Evolutionary conservation across 345 rosid species (phyloP).

Genomic region (Citrus hindsii): DNA sequence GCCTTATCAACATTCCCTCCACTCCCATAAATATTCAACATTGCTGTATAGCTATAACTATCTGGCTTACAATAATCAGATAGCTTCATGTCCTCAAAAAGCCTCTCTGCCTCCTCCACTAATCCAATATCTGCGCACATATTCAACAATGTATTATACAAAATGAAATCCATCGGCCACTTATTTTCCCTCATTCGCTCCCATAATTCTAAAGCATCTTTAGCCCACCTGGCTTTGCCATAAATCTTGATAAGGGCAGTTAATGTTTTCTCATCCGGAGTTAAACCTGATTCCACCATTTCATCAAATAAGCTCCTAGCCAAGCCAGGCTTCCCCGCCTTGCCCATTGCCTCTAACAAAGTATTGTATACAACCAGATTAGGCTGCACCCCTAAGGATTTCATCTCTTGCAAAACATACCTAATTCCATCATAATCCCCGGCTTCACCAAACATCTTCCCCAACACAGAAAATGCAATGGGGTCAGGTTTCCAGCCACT

Average conservation of each 20-base stretch:
- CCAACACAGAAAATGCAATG: slow-evolving; percentile 73
- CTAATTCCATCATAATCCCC: slow-evolving; percentile 95
- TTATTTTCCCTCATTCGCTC: slow-evolving; percentile 61
- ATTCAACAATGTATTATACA: slow-evolving; percentile 80
- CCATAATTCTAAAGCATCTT: slow-evolving; percentile 76
- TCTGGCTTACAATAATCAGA: slow-evolving; percentile 58
- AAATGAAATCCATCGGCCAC: slow-evolving; percentile 84
- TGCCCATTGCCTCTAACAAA: slow-evolving; percentile 83
- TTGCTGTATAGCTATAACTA: slow-evolving; percentile 82
- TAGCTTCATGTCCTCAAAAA: slow-evolving; percentile 78
- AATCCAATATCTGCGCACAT: slow-evolving; percentile 92
- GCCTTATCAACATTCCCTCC: slow-evolving; percentile 73
- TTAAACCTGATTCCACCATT: slow-evolving; percentile 65
- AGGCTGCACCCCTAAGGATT: slow-evolving; percentile 69
- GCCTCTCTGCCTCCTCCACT: slow-evolving; percentile 77
- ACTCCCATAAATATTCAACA: slow-evolving; percentile 81
- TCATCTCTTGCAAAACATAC: slow-evolving; percentile 87
- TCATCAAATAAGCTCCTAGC: slow-evolving; percentile 80
- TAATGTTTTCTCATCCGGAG: slow-evolving; percentile 75
- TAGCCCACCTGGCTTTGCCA: slow-evolving; percentile 90
- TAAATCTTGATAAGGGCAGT: slow-evolving; percentile 82
- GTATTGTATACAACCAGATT: slow-evolving; percentile 82
- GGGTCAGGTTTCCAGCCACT: slow-evolving; percentile 91
- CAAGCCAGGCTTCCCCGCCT: slow-evolving; percentile 86
- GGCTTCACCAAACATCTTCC: slow-evolving; percentile 85